phyloP scores from a whole-genome alignment of 331 rosid species.

The Cucumis variabilis region DNA sequence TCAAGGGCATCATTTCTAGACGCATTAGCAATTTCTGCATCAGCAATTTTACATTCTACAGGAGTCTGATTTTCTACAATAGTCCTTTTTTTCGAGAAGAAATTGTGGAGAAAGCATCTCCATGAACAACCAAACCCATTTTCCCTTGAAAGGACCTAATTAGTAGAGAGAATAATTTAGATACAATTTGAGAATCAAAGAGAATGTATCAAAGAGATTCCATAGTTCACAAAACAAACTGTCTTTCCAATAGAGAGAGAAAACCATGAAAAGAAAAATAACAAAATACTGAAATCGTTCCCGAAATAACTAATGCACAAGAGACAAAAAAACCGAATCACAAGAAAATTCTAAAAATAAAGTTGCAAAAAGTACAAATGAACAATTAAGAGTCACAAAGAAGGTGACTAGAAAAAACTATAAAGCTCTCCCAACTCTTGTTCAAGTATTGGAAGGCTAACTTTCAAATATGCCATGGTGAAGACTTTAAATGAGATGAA shows the following conservation, averaged over 20 bases:
- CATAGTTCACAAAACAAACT: constrained; percentile 6
- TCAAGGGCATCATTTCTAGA: constrained; percentile 43
- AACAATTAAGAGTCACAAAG: too few relatives aligned
- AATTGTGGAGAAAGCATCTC: constrained; percentile 67
- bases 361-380: too few relatives aligned
- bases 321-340: too few relatives aligned
- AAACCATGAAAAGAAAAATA: background rate
- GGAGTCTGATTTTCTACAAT: constrained; percentile 41
- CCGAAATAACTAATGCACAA: too few relatives aligned
- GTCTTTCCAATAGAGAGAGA: background rate
- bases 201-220: background rate
- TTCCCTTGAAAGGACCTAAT: constrained; percentile 88
- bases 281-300: background rate
- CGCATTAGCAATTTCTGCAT: constrained; percentile 40
- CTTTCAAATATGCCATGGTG: too few relatives aligned
- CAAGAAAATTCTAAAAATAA: too few relatives aligned
- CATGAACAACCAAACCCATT: constrained; percentile 80
- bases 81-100: constrained; percentile 62
- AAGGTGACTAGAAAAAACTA: too few relatives aligned
- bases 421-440: too few relatives aligned
- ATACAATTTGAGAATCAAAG: constrained; percentile 4
- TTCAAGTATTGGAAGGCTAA: too few relatives aligned
- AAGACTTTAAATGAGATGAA: too few relatives aligned
- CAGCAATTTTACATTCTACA: constrained; percentile 40
- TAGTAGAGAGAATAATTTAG: constrained; percentile 25